Conservation (phyloP, 2,329 filamentous ascomycete genomes). For the Hypomyces perniciosus region DNA sequence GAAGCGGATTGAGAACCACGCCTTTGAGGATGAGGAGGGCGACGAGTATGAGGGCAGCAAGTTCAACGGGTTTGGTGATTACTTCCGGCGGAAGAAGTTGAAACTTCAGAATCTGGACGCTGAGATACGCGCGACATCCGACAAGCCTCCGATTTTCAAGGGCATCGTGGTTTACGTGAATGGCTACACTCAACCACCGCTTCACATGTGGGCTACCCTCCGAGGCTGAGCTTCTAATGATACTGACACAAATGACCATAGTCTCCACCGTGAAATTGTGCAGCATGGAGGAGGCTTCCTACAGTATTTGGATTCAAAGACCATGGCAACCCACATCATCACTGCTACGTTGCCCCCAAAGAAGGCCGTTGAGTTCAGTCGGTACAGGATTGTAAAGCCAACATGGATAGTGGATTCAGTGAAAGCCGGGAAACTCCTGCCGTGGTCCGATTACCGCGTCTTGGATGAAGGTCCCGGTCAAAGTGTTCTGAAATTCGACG, state of each 20-base stretch:
- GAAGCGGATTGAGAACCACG: slow-evolving; percentile 59
- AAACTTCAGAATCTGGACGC: slow-evolving; percentile 94
- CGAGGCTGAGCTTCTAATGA: neutral
- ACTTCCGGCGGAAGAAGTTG: slow-evolving; percentile 92
- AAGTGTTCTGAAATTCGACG: slow-evolving; percentile 60
- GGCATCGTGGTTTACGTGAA: slow-evolving; percentile 88
- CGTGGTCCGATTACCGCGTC: slow-evolving; percentile 81
- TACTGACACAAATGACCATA: slow-evolving; percentile 21
- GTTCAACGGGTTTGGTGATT: slow-evolving; percentile 87
- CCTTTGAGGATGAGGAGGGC: slow-evolving; percentile 73
- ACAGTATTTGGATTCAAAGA: slow-evolving; percentile 93
- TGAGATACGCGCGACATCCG: slow-evolving; percentile 62
- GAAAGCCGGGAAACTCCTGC: slow-evolving; percentile 68
- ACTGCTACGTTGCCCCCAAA: slow-evolving; percentile 86
- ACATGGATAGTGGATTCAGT: slow-evolving; percentile 92
- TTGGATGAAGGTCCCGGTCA: slow-evolving; percentile 80
- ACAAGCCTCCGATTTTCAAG: slow-evolving; percentile 81
- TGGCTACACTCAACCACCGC: slow-evolving; percentile 89
- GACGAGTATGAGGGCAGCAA: slow-evolving; percentile 85
- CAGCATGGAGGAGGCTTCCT: slow-evolving; percentile 90
- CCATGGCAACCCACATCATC: slow-evolving; percentile 91
- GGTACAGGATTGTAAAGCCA: slow-evolving; percentile 89
- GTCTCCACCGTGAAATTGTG: slow-evolving; percentile 78
- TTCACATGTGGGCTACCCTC: slow-evolving; percentile 57
- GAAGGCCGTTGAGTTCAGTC: slow-evolving; percentile 81